Evolutionary conservation across 2,329 filamentous ascomycete genomes (phyloP), one percentile per base, ranked within the genome.

Genomic region (Mariannaea sp.): DNA sequence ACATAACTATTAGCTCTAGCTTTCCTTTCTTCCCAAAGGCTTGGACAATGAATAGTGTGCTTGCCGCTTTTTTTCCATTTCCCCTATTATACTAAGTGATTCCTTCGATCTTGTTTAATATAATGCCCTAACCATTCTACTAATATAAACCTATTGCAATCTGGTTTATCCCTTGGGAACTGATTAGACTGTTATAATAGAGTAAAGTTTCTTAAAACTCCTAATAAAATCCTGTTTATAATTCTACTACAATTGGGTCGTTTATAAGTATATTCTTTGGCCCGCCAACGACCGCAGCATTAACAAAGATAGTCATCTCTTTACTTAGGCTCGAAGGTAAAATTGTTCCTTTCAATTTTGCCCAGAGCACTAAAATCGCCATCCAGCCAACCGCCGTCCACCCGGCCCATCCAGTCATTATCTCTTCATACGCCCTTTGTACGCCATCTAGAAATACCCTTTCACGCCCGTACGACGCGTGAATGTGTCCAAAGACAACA

Each of bases 401-500:
- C 1, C 63, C 57, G 3, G 51, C 40, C 60, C 61, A 65, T 1
- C 63, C 63, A 3, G 43, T 52, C 47, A 56, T 40, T 2, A 64
- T 48, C 12, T 53, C 39, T n/a, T 67, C 62, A 27, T 65, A 49
- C 7, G 20, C 14, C 45, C 56, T 42, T 36, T 54, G 58, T 26
- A 60, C 56, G 2, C 38, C 13, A 39, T 66, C 59, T 2, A 65
- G 12, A 9, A 44, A 52, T 1, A 62, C 53, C 35, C 62, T 57
- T 36, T 68, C 58, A 5, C 59, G 56, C 2, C 63, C 62, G 30
- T 62, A 59, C 4, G 46, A 52, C 3, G 49, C 60, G 29, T 67
- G 63, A 26, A 68, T 66, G 20, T 68, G 63, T 2, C 64, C 64
- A 53, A 66, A 66, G 1, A 66, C 59, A 14, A 30, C 14, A 7